A percentile compares a stretch with the other conserved stretches of the same genome.
phyloP scores from a whole-genome alignment of 176 grass and related monocot genomes.

The Eremochloa ophiuroides region DNA sequence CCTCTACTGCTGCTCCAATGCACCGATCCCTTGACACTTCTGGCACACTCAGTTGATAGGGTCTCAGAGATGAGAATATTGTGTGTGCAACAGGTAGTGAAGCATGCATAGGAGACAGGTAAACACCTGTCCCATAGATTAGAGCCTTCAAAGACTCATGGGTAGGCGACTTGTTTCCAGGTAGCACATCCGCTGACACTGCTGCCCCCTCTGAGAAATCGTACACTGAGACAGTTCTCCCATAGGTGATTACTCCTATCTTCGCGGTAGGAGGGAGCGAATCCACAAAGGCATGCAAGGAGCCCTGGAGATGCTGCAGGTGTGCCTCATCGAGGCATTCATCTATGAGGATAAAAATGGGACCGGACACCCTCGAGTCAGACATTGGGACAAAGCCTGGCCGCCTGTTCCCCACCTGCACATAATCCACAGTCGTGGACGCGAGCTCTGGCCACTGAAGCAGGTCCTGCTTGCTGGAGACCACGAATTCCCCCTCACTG shows the following conservation, averaged over 20 bases:
- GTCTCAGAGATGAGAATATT: slow-evolving; percentile 88
- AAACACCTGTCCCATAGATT: slow-evolving; percentile 84
- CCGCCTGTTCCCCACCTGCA: slow-evolving; percentile 63
- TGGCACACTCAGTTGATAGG: slow-evolving; percentile 69
- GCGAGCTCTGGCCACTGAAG: slow-evolving; percentile 68
- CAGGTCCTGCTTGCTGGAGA: slow-evolving; percentile 74
- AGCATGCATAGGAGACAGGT: slow-evolving; percentile 86
- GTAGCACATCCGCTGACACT: slow-evolving; percentile 74
- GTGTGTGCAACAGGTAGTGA: slow-evolving; percentile 82
- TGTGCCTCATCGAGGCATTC: slow-evolving; percentile 87
- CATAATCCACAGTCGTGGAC: slow-evolving; percentile 69
- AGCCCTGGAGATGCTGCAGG: slow-evolving; percentile 94
- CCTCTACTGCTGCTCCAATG: slow-evolving; percentile 83
- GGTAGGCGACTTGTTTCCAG: slow-evolving; percentile 79
- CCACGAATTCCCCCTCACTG: slow-evolving; percentile 82
- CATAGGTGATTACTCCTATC: slow-evolving; percentile 89
- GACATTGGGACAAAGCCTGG: slow-evolving; percentile 68
- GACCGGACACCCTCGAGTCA: slow-evolving; percentile 63
- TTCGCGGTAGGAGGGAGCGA: slow-evolving; percentile 65
- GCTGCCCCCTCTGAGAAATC: slow-evolving; percentile 89
- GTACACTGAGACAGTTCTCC: slow-evolving; percentile 85
- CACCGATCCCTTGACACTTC: slow-evolving; percentile 89
- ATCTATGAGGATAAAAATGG: slow-evolving; percentile 91
- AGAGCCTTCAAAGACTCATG: slow-evolving; percentile 75
- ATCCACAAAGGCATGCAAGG: slow-evolving; percentile 94